phyloP scores from a whole-genome alignment of 345 rosid species.

The Capsella bursapastoris region DNA sequence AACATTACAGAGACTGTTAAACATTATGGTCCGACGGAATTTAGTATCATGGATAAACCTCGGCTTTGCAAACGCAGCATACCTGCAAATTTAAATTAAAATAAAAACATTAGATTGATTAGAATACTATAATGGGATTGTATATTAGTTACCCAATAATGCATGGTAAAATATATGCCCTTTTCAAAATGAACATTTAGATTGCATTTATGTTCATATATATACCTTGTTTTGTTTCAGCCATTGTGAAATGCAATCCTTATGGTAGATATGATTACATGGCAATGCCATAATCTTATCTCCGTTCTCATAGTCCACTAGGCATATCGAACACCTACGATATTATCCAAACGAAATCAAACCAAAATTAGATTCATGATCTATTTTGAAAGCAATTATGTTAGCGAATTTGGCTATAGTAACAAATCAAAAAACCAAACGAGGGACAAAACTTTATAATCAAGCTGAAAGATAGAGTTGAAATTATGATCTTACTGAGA shows the following conservation, averaged over 20 bases:
- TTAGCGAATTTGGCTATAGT: not conserved
- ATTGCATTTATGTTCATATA: not conserved
- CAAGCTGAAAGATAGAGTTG: not conserved
- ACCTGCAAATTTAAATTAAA: not conserved
- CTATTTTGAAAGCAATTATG: not conserved
- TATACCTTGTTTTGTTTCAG: conserved; percentile 14
- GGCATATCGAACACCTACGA: conserved; percentile 41
- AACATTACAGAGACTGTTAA: not conserved
- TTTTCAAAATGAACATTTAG: not conserved
- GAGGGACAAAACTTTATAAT: no score
- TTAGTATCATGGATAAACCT: conserved; percentile 11
- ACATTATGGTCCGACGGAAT: not conserved
- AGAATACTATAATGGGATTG: not conserved
- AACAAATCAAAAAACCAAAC: no score
- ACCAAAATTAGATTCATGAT: not conserved
- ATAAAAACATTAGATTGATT: not conserved
- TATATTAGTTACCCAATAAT: not conserved
- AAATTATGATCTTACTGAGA: conserved; percentile 28
- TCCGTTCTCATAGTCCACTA: conserved; percentile 7
- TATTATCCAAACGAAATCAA: not conserved
- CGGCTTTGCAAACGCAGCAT: conserved; percentile 40
- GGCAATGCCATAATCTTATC: conserved; percentile 30
- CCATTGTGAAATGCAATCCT: conserved; percentile 40
- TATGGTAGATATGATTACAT: conserved; percentile 41
- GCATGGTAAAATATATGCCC: not conserved